phyloP scores from a whole-genome alignment of 164 flowering plant species.

The Magnolia kwangsiensis region DNA sequence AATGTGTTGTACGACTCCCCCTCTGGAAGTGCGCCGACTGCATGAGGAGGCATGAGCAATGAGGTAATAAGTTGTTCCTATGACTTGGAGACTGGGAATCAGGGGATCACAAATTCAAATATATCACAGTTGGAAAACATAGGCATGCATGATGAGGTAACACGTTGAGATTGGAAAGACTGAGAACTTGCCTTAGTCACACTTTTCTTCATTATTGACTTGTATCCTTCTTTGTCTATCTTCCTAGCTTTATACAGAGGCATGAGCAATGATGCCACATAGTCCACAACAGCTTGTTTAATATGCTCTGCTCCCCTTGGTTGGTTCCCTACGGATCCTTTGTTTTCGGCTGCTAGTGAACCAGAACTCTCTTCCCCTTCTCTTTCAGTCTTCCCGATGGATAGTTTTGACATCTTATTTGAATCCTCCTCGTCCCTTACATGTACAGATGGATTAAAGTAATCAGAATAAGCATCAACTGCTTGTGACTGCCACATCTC shows the following conservation, averaged over 20 bases:
- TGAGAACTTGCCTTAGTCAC: constrained; percentile 67
- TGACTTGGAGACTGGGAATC: neutral
- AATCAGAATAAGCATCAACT: constrained; percentile 71
- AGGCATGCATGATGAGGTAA: neutral
- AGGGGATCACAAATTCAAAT: neutral
- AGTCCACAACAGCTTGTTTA: constrained; percentile 86
- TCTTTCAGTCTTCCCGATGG: constrained; percentile 36
- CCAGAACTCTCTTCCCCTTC: constrained; percentile 60
- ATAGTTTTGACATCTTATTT: constrained; percentile 37
- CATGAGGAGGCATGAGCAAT: too few species aligned
- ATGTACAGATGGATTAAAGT: constrained; percentile 33
- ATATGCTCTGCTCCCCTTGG: constrained; percentile 67
- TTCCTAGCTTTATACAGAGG: constrained; percentile 90
- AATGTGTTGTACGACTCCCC: neutral
- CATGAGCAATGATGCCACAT: constrained; percentile 90
- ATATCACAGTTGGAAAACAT: too few species aligned
- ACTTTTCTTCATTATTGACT: constrained; percentile 93
- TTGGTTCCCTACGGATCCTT: constrained; percentile 36
- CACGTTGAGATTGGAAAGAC: neutral
- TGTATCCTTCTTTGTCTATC: constrained; percentile 88
- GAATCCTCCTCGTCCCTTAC: constrained; percentile 83
- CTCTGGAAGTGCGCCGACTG: too few species aligned
- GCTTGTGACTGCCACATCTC: constrained; percentile 99
- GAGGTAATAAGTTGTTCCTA: too few species aligned
- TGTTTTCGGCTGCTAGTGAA: constrained; percentile 64